Evolutionary conservation across 176 grass and related monocot genomes (phyloP).

Genomic region (Saccharum officinarum): DNA sequence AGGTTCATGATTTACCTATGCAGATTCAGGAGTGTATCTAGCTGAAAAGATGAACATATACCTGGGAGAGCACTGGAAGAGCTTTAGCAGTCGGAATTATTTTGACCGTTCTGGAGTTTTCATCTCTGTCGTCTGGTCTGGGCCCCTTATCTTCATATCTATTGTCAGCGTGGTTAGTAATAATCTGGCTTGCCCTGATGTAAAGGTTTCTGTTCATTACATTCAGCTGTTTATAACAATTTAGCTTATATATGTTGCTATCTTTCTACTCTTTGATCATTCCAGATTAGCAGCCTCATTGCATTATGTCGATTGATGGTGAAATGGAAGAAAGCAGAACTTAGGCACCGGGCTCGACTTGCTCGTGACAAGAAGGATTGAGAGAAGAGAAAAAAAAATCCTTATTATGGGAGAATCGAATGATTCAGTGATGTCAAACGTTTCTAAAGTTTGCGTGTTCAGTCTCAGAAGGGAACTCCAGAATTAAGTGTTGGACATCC

Average conservation of each 20-base stretch:
- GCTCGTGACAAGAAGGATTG: constrained; percentile 53
- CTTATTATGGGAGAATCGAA: background rate
- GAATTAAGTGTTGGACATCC: constrained; percentile 10
- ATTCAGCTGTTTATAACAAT: background rate
- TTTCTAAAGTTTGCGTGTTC: background rate
- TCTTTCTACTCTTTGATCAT: background rate
- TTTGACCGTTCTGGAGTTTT: constrained; percentile 69
- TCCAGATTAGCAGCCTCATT: constrained; percentile 63
- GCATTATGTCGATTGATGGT: constrained; percentile 61
- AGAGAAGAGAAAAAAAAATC: background rate
- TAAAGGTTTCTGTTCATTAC: background rate
- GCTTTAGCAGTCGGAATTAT: constrained; percentile 56
- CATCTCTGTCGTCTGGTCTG: constrained; percentile 67
- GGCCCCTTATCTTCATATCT: constrained; percentile 61
- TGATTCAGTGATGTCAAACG: background rate
- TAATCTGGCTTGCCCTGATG: background rate
- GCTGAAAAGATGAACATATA: constrained; percentile 69
- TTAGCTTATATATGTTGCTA: constrained; percentile 3
- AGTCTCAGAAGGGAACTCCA: background rate
- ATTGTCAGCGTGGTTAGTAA: constrained; percentile 62
- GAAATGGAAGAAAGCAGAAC: constrained; percentile 79
- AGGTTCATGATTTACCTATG: constrained; percentile 10
- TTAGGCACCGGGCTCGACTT: constrained; percentile 54
- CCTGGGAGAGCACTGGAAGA: constrained; percentile 56
- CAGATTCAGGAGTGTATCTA: constrained; percentile 71